These are phyloP conservation scores for Cyberlindnera mrakii DNA, from an alignment of 805 yeast genomes.

Conservation along the genomic window DNA sequence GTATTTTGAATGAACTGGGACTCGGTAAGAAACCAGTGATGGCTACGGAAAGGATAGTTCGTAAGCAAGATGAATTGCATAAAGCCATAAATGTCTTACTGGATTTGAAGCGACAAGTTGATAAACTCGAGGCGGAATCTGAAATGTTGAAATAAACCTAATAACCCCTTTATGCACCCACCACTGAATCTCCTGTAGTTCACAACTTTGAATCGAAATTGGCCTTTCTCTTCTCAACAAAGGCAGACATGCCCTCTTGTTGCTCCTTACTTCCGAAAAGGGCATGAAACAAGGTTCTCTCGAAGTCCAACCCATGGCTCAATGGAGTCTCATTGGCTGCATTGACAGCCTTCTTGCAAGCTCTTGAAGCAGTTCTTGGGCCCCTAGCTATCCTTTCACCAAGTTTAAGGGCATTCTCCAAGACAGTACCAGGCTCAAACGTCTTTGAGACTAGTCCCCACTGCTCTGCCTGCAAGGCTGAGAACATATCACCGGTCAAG, in stretches of 20 bases:
- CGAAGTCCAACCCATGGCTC: conserved; percentile 34
- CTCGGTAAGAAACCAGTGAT: conserved; percentile 78
- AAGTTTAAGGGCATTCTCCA: conserved; percentile 38
- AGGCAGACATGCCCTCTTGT: conserved; percentile 45
- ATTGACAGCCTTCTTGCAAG: conserved; percentile 41
- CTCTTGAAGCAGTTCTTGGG: conserved; percentile 37
- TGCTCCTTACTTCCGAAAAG: conserved; percentile 42
- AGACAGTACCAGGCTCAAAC: conserved; percentile 31
- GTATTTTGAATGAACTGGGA: conserved; percentile 69
- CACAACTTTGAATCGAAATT: conserved; percentile 20
- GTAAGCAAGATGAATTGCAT: conserved; percentile 69
- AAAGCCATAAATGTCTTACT: conserved; percentile 64
- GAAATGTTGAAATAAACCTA: conserved; percentile 30
- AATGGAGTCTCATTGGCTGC: conserved; percentile 31
- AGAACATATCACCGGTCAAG: conserved; percentile 39
- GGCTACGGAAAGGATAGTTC: conserved; percentile 76
- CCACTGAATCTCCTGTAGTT: background rate
- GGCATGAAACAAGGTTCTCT: conserved; percentile 39
- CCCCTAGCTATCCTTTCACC: conserved; percentile 36
- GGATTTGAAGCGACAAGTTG: conserved; percentile 82
- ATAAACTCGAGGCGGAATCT: conserved; percentile 79
- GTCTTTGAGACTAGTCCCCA: conserved; percentile 44
- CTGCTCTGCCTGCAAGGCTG: conserved; percentile 37
- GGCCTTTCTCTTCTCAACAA: conserved; percentile 39
- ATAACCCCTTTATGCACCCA: too few relatives aligned